Conservation (phyloP, 2,329 filamentous ascomycete species). For the Beauveria asiatica region DNA sequence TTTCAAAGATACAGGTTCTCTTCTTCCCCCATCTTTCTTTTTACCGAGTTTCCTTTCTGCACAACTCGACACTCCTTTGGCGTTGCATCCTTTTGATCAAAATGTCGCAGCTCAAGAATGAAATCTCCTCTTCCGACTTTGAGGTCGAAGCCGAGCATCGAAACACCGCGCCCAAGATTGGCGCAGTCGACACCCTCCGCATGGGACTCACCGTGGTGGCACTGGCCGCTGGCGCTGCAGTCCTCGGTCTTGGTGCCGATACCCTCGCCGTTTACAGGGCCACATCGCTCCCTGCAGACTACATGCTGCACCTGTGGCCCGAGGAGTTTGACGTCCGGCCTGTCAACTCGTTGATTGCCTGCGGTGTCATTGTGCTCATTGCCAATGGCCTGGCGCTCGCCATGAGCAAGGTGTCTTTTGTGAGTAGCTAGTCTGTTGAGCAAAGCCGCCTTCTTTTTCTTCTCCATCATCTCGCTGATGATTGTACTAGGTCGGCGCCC, state of each 20-base stretch:
- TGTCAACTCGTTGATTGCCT: constrained; percentile 44
- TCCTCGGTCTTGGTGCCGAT: constrained; percentile 47
- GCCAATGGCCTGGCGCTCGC: constrained; percentile 40
- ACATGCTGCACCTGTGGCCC: constrained; percentile 50
- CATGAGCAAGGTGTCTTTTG: constrained; percentile 39
- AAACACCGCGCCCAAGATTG: constrained; percentile 29
- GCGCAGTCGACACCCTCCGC: constrained; percentile 35
- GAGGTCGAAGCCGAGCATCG: constrained; percentile 35
- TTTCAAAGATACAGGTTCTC: not conserved
- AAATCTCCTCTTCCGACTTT: constrained; percentile 37
- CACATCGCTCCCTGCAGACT: constrained; percentile 40
- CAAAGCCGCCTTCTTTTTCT: too few species aligned
- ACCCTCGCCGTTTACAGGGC: constrained; percentile 46
- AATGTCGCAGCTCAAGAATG: constrained; percentile 29
- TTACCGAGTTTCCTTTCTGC: not conserved
- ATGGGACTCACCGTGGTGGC: constrained; percentile 41
- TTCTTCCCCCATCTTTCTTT: not conserved
- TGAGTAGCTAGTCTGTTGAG: constrained; percentile 27
- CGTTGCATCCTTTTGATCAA: constrained; percentile 17
- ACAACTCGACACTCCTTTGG: not conserved
- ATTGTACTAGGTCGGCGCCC: constrained; percentile 15
- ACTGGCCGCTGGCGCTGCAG: constrained; percentile 41
- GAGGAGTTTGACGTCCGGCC: constrained; percentile 47
- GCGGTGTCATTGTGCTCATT: constrained; percentile 40
- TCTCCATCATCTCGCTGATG: not conserved